These are phyloP conservation scores for Epithemia pelagica DNA, from an alignment of 108 stramenopile genomes.

Conservation along the genomic window DNA sequence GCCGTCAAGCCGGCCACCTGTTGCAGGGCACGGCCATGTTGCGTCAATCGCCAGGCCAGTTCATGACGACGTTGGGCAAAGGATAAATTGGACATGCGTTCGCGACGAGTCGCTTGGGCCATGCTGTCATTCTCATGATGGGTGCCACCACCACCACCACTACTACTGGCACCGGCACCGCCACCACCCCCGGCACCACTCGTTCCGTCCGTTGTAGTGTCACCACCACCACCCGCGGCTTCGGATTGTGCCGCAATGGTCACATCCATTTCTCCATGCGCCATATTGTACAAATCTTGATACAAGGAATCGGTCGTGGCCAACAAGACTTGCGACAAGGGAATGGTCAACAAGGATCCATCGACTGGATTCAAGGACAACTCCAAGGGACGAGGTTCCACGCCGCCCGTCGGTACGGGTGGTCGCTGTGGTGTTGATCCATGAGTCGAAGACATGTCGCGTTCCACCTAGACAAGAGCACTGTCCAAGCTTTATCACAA, in stretches of 20 bases:
- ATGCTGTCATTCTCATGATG: constrained; percentile 7
- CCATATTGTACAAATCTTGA: constrained; percentile 70
- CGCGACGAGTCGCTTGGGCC: constrained; percentile 20
- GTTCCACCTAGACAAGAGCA: no score
- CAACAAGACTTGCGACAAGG: constrained; percentile 57
- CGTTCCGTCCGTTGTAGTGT: constrained; percentile 14
- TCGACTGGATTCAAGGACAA: constrained; percentile 52
- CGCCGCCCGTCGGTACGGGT: no score
- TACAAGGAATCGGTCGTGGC: constrained; percentile 73
- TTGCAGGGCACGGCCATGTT: constrained; percentile 45
- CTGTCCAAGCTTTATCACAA: no score
- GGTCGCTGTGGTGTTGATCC: no score
- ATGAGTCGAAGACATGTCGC: no score
- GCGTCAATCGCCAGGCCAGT: constrained; percentile 58
- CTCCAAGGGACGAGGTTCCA: constrained; percentile 36
- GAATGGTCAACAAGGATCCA: constrained; percentile 72
- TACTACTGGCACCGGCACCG: not conserved
- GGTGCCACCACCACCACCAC: not conserved
- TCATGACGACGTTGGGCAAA: constrained; percentile 84
- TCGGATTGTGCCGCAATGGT: constrained; percentile 26
- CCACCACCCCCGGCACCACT: constrained; percentile 12
- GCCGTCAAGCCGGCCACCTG: constrained; percentile 69
- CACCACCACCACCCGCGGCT: constrained; percentile 13
- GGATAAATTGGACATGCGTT: constrained; percentile 71
- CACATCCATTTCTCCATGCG: constrained; percentile 62